Conservation (phyloP, 177 flowering plant species). For the Telopea speciosissima region DNA sequence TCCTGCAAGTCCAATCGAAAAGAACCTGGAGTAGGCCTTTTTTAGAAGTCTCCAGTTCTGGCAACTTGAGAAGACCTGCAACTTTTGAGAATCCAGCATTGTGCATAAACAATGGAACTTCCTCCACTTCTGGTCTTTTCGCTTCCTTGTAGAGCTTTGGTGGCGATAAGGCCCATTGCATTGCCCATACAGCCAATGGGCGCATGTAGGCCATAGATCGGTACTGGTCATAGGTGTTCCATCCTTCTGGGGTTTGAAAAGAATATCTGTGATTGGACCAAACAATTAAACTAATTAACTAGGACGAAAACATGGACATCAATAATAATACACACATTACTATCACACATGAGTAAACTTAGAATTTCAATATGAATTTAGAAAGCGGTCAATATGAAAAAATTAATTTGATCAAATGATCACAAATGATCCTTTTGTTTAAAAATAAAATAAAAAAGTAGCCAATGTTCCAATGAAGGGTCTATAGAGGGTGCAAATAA, state of each 20-base stretch:
- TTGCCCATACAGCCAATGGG: conserved; percentile 95
- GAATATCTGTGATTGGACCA: conserved; percentile 39
- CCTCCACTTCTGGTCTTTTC: conserved; percentile 21
- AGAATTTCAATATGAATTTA: too few relatives aligned
- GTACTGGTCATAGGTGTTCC: conserved; percentile 60
- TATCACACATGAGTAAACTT: too few relatives aligned
- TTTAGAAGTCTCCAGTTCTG: conserved; percentile 37
- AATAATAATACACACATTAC: too few relatives aligned
- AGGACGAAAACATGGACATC: too few relatives aligned
- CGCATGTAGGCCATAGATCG: conserved; percentile 81
- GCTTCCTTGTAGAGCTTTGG: conserved; percentile 35
- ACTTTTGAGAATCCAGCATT: conserved; percentile 57
- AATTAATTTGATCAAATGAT: too few relatives aligned
- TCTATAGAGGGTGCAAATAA: too few relatives aligned
- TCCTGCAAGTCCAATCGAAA: conserved; percentile 66
- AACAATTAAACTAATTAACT: too few relatives aligned
- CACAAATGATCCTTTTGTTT: too few relatives aligned
- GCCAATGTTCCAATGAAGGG: too few relatives aligned
- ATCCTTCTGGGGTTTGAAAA: conserved; percentile 92
- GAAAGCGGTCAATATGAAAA: too few relatives aligned
- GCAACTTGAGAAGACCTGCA: conserved; percentile 61
- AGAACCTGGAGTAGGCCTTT: conserved; percentile 39
- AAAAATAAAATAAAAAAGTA: too few relatives aligned
- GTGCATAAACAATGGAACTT: conserved; percentile 21
- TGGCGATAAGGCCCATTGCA: conserved; percentile 91